Evolutionary conservation across 2,329 filamentous ascomycete species (phyloP).

Genomic region (Metarhizium brunneum): DNA sequence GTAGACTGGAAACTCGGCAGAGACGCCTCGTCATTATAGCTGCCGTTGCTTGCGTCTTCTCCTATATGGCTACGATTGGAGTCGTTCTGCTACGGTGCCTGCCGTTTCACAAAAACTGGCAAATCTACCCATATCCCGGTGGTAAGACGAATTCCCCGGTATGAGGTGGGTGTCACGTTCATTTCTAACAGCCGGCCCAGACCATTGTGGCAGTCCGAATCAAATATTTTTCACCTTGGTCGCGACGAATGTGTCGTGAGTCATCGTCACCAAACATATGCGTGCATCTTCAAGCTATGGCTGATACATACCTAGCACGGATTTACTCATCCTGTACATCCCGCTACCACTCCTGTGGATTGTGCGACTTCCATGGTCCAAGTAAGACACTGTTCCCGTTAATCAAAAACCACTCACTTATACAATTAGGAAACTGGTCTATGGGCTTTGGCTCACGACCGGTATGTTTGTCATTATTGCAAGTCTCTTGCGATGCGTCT

Average conservation of each 20-base stretch:
- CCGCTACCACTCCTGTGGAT: constrained; percentile 15
- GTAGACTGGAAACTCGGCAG: constrained; percentile 13
- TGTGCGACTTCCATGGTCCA: constrained; percentile 12
- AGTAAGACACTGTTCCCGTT: constrained; percentile 3
- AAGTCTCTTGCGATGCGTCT: constrained; percentile 13
- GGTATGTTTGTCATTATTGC: constrained; percentile 17
- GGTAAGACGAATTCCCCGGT: constrained; percentile 1
- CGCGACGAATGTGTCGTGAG: constrained; percentile 14
- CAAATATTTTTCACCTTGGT: constrained; percentile 14
- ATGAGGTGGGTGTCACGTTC: too few species aligned
- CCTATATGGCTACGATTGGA: constrained; percentile 12
- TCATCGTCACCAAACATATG: too few species aligned
- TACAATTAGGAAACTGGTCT: constrained; percentile 12
- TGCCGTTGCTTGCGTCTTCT: constrained; percentile 7
- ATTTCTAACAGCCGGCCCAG: constrained; percentile 1
- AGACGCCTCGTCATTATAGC: constrained; percentile 11
- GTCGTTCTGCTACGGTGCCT: constrained; percentile 13
- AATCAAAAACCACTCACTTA: background rate
- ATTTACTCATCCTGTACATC: constrained; percentile 14
- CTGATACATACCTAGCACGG: constrained; percentile 7
- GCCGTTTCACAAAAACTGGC: constrained; percentile 16
- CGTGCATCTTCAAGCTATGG: too few species aligned
- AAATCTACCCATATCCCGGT: constrained; percentile 15
- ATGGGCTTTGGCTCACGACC: constrained; percentile 13
- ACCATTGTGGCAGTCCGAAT: constrained; percentile 12